Base-by-base conservation (phyloP, 768 basidiomycete species). In the Tricholoma bakamatsutake region DNA sequence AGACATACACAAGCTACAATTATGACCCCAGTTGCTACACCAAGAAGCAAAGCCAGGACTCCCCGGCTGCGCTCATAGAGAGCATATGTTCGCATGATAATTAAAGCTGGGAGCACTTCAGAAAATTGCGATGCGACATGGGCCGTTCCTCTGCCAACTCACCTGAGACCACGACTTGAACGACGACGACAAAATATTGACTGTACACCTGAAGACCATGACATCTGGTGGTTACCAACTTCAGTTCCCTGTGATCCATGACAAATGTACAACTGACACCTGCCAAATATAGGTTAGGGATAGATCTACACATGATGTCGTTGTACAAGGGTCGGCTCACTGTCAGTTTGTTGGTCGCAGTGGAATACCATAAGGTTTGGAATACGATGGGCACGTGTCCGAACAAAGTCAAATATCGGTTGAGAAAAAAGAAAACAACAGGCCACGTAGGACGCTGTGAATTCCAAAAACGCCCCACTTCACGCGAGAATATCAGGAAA, bases 381-480 rank as follows among this genome's bases (percentile, higher is more conserved):
- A 64, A 15, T 3, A 68, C 56, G 33, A 67, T 60, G 30, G 71
- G 66, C 1, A 71, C 54, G 46, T 72, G 71, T 2, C 69, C 68
- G 12, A 67, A 54, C 8, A 73, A 49, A 4, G 69, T 64, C 8
- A 68, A 15, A 54, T 75, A 76, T 5, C 74, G 73, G 53, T 71
- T 75, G 24, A 63, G 12, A 45, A 71, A 66, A 63, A 76, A 75
- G 15, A 74, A 58, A 3, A 60, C 43, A 13, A 58, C 57, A 0
- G 62, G 62, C 64, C 65, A 64, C 31, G 64, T 65, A 4, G 61
- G 30, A n/a, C 57, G 15, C 21, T 39, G 30, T 21, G 52, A 37
- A 54, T 61, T 45, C 77, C 78, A 79, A 61, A 71, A 75, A 30
- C 69, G 62, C 51, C 66, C 63, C 9, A 74, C 56, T 54, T 79